Conservation (phyloP, 2,329 filamentous ascomycete genomes). For the Penicillium rolfsii region DNA sequence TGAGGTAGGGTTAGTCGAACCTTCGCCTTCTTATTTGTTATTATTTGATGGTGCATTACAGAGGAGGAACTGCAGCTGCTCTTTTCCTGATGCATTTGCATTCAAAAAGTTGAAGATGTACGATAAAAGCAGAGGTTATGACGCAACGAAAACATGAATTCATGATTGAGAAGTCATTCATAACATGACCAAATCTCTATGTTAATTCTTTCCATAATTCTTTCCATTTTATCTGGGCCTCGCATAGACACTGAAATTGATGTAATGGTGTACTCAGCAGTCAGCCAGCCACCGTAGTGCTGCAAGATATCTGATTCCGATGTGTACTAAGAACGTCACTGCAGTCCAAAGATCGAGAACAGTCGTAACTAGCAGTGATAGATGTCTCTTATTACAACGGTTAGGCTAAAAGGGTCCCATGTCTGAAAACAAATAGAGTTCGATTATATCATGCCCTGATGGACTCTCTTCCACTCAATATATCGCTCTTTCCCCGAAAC, state of each 20-base stretch:
- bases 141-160: conserved; percentile 4
- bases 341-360: no score
- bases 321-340: background rate
- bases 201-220: background rate
- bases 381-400: no score
- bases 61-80: background rate
- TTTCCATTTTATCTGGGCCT: background rate
- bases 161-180: background rate
- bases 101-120: background rate
- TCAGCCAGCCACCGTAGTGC: background rate
- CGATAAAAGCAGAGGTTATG: conserved; percentile 8
- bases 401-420: background rate
- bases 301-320: background rate
- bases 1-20: background rate
- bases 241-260: background rate
- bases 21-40: background rate
- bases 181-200: background rate
- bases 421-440: background rate
- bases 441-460: background rate
- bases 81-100: no score
- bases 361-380: no score
- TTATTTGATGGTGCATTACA: background rate
- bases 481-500: background rate
- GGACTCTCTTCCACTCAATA: background rate
- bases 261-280: background rate